phyloP scores from a whole-genome alignment of 2,329 filamentous ascomycete species.

The Epichloe scottii region DNA sequence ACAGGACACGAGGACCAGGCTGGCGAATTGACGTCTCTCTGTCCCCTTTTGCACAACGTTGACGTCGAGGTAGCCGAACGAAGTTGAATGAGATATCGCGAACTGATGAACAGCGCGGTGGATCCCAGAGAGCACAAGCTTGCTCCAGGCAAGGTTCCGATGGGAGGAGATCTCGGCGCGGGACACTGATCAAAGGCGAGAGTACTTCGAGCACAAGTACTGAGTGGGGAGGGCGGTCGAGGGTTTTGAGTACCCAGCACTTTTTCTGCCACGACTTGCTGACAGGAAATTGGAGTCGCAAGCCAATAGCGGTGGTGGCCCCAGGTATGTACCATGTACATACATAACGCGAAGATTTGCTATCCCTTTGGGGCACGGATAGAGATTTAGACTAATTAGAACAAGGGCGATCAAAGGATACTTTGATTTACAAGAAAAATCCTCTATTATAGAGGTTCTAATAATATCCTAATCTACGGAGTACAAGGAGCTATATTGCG shows the following conservation, averaged over 20 bases:
- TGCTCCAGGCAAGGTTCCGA: constrained; percentile 6
- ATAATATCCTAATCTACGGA: no score
- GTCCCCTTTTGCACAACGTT: constrained; percentile 4
- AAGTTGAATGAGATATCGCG: not conserved
- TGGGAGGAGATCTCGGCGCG: constrained; percentile 13
- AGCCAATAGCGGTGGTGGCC: no score
- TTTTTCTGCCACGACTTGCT: constrained; percentile 13
- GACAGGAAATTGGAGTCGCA: no score
- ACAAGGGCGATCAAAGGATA: no score
- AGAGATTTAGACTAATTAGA: no score
- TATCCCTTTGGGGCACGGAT: no score
- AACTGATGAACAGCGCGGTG: constrained; percentile 1
- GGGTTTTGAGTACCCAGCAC: constrained; percentile 24
- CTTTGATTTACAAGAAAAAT: no score
- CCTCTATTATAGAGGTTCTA: no score
- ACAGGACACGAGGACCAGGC: constrained; percentile 1
- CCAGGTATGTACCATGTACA: no score
- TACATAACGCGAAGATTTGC: no score
- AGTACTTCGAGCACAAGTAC: constrained; percentile 31
- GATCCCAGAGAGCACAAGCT: constrained; percentile 7
- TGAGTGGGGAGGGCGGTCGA: constrained; percentile 20
- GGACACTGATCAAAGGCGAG: constrained; percentile 3
- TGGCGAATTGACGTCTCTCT: not conserved
- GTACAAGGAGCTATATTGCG: no score
- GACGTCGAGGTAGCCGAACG: constrained; percentile 3